Evolutionary conservation across 1,284 basidiomycete species (phyloP), one percentile per base, ranked within the genome.

Genomic region (Apiotrichum veenhuisii): DNA sequence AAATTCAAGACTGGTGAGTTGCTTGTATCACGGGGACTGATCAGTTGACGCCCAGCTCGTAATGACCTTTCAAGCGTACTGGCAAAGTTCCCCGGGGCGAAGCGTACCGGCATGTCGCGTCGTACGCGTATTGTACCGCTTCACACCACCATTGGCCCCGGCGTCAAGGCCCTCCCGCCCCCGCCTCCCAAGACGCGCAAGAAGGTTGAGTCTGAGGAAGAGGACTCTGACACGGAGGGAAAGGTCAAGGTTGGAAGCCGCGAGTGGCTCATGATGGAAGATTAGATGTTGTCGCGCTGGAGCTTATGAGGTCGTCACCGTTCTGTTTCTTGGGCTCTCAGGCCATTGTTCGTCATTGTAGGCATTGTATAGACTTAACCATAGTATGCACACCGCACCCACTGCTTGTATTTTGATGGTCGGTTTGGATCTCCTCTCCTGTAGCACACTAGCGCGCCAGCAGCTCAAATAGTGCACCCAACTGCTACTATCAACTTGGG

Each of bases 191-290:
- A 77, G 59, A 61, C 52, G 23, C 70, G 67, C 61, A 71, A 67
- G 64, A 74, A 74, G 57, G 67, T 69, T 9, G 73, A 73, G 23
- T 64, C 70, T 10, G 70, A 71, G 4, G 70, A 77, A 5, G 68
- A 71, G 22, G 60, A 67, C 38, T 62, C 61, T n/a, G 65, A 70
- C 51, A 65, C 62, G 41, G 64, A 69, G 62, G 61, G 55, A 54
- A 65, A 63, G 63, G 55, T 54, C 54, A 64, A 60, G 45, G 68
- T 66, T 38, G 62, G 42, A 14, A 69, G 64, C 58, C 61, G 66
- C n/a, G 70, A 74, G 54, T 74, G 72, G 72, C 72, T 63, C 38
- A 74, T 74, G 72, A 63, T 72, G 55, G 72, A 74, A 50, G 70
- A 74, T 55, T 73, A 49, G 49, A 9, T n/a, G 40, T 17, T 23